Evolutionary conservation across 345 rosid genomes (phyloP).

Genomic region (Lepidium sativum): DNA sequence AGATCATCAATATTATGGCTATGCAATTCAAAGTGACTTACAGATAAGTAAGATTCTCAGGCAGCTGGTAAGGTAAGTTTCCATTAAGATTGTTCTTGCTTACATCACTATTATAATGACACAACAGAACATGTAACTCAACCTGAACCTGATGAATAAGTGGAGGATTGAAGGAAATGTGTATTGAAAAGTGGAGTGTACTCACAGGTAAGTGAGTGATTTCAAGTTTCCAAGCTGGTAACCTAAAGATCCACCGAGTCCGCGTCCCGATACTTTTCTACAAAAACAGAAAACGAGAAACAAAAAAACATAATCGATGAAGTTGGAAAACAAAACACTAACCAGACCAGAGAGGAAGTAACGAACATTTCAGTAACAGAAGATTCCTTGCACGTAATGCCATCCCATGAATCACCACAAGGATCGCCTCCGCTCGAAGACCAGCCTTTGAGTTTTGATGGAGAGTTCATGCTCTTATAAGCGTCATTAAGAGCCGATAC

Average conservation of each 20-base stretch:
- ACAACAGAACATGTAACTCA: constrained; percentile 24
- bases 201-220: constrained; percentile 79
- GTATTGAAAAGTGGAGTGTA: constrained; percentile 2
- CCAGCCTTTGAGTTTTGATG: constrained; percentile 69
- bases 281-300: constrained; percentile 7
- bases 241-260: constrained; percentile 74
- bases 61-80: constrained; percentile 89
- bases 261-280: constrained; percentile 69
- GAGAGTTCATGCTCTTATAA: constrained; percentile 74
- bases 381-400: constrained; percentile 75
- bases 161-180: constrained; percentile 3
- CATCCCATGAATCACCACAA: constrained; percentile 83
- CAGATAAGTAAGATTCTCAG: constrained; percentile 60
- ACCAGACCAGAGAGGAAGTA: background rate
- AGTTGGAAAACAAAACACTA: background rate
- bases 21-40: constrained; percentile 25
- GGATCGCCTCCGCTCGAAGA: constrained; percentile 75
- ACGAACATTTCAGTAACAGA: constrained; percentile 67
- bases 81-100: constrained; percentile 80
- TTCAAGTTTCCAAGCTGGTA: constrained; percentile 76
- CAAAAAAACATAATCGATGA: background rate
- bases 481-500: constrained; percentile 81
- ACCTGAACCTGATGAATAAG: constrained; percentile 9
- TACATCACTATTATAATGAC: constrained; percentile 71
- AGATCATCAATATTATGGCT: background rate